These are phyloP conservation scores for Pelargonium citronellum DNA, from an alignment of 441 rosid genomes.

Conservation along the genomic window DNA sequence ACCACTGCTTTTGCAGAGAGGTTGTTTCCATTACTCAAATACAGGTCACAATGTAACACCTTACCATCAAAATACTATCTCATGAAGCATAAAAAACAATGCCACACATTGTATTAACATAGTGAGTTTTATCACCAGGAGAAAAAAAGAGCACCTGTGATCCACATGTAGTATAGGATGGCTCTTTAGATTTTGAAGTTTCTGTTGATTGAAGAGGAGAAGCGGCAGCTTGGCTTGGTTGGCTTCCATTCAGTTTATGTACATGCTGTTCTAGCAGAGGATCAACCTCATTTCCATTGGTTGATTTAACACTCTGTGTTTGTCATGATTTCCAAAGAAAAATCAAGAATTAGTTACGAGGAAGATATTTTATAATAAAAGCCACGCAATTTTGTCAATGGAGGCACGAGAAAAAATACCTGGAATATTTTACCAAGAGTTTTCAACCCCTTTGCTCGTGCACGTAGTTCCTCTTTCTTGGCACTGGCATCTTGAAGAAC, in stretches of 20 bases:
- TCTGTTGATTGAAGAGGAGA: conserved; percentile 37
- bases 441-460: conserved; percentile 88
- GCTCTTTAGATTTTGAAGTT: conserved; percentile 39
- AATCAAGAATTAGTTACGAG: conserved; percentile 4
- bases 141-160: conserved; percentile 45
- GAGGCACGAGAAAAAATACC: conserved; percentile 38
- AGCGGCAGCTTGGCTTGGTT: conserved; percentile 27
- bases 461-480: conserved; percentile 83
- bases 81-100: background rate
- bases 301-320: conserved; percentile 50
- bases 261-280: conserved; percentile 29
- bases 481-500: conserved; percentile 89
- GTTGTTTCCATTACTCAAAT: background rate
- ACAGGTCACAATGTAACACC: background rate
- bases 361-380: background rate
- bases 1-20: background rate
- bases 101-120: background rate
- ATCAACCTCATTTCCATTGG: conserved; percentile 54
- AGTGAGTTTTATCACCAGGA: conserved; percentile 10
- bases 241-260: conserved; percentile 51
- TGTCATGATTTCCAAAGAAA: conserved; percentile 11
- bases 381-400: background rate
- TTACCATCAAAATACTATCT: background rate
- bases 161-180: conserved; percentile 33
- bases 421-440: conserved; percentile 89